Conservation (phyloP, 2,329 filamentous ascomycete genomes). For the Cercospora sp. region DNA sequence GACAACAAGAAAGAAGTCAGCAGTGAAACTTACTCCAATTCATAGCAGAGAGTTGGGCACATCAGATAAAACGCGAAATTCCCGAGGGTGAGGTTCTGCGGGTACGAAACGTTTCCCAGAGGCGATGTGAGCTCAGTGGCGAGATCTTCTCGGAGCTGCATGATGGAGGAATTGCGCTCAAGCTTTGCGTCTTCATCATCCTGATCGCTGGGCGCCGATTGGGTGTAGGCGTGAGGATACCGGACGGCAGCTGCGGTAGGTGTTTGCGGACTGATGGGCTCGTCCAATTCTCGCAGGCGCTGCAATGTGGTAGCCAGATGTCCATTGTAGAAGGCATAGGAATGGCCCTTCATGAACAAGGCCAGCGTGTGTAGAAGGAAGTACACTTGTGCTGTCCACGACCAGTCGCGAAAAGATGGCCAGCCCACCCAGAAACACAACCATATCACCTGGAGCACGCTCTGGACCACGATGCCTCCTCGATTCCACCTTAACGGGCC, state of each 20-base stretch:
- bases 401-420: slow-evolving; percentile 85
- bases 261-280: slow-evolving; percentile 51
- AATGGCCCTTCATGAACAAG: slow-evolving; percentile 98
- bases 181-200: slow-evolving; percentile 46
- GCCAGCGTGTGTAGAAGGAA: slow-evolving; percentile 87
- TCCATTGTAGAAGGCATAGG: slow-evolving; percentile 96
- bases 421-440: slow-evolving; percentile 72
- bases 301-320: slow-evolving; percentile 86
- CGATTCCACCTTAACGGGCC: slow-evolving; percentile 54
- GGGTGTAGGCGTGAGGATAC: slow-evolving; percentile 59
- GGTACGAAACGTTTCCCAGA: slow-evolving; percentile 85
- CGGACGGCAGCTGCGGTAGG: slow-evolving; percentile 63
- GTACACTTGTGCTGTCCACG: slow-evolving; percentile 97
- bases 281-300: slow-evolving; percentile 75
- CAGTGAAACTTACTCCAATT: slow-evolving; percentile 66
- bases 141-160: slow-evolving; percentile 77
- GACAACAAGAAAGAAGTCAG: neutral
- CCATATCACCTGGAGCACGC: slow-evolving; percentile 77
- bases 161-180: slow-evolving; percentile 47
- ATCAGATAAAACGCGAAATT: slow-evolving; percentile 88
- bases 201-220: slow-evolving; percentile 53
- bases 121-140: slow-evolving; percentile 90
- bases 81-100: slow-evolving; percentile 75
- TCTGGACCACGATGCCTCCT: slow-evolving; percentile 80
- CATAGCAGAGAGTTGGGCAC: slow-evolving; percentile 95